phyloP scores from a whole-genome alignment of 202 grass and related monocot genomes.

The Brachypodium distachyon region DNA sequence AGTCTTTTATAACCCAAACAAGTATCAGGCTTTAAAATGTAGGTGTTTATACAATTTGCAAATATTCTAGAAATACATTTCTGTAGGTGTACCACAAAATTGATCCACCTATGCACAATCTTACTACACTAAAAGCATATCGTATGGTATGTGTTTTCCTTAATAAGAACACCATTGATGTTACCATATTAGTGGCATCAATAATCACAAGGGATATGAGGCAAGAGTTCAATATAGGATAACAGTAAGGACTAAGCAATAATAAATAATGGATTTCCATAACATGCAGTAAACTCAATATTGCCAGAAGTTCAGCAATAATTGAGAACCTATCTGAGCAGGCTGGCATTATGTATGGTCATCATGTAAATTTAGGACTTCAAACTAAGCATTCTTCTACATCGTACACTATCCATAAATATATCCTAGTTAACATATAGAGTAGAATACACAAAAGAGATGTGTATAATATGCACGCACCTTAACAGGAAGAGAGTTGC shows the following conservation, averaged over 20 bases:
- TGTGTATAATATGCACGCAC: constrained; percentile 25
- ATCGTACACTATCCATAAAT: background rate
- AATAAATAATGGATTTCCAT: background rate
- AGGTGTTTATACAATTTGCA: background rate
- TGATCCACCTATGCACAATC: background rate
- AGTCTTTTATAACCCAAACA: background rate
- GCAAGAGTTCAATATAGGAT: background rate
- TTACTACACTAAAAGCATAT: background rate
- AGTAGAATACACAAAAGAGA: constrained; percentile 6
- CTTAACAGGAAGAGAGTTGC: constrained; percentile 60
- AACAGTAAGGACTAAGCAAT: background rate
- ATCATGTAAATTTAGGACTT: background rate
- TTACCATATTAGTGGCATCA: too few relatives aligned
- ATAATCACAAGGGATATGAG: background rate
- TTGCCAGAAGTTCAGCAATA: background rate
- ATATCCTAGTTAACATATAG: background rate
- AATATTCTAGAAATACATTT: background rate
- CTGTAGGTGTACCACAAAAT: background rate
- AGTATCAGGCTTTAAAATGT: background rate
- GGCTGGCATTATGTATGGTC: background rate
- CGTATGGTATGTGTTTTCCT: background rate
- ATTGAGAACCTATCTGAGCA: background rate
- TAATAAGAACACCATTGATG: background rate
- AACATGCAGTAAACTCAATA: background rate
- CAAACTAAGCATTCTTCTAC: background rate